Percentiles rank a stretch among this genome's conserved stretches.
phyloP scores from a whole-genome alignment of 768 basidiomycete species.

The Amanita thiersii region DNA sequence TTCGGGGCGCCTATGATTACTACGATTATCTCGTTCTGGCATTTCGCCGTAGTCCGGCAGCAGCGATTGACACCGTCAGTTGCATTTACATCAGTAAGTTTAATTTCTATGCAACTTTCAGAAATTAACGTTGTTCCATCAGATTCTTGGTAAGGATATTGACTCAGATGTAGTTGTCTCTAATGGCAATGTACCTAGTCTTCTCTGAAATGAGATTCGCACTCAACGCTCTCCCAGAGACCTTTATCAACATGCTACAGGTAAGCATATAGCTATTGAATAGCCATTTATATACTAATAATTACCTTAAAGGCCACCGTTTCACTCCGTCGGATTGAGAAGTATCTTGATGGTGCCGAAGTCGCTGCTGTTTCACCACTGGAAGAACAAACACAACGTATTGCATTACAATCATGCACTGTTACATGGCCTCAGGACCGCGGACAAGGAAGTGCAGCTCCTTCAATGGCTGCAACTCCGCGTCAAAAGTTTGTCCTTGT shows the following conservation, averaged over 20 bases:
- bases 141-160: conserved; percentile 7
- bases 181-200: conserved; percentile 31
- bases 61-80: conserved; percentile 72
- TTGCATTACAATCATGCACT: conserved; percentile 78
- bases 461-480: conserved; percentile 42
- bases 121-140: not conserved
- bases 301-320: conserved; percentile 50
- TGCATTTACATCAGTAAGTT: conserved; percentile 68
- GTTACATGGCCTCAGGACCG: conserved; percentile 88
- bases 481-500: conserved; percentile 70
- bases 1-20: conserved; percentile 62
- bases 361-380: conserved; percentile 56
- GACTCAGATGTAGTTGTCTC: not conserved
- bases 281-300: not conserved
- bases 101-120: conserved; percentile 11
- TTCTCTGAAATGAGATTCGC: conserved; percentile 70
- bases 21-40: conserved; percentile 57
- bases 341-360: conserved; percentile 73
- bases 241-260: conserved; percentile 85
- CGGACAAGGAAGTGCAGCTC: conserved; percentile 28
- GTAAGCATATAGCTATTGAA: conserved; percentile 20
- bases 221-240: conserved; percentile 82
- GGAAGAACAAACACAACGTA: conserved; percentile 44
- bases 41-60: conserved; percentile 64
- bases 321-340: conserved; percentile 85